Conservation (phyloP, 2,329 filamentous ascomycete genomes). For the Westerdykella sp. region DNA sequence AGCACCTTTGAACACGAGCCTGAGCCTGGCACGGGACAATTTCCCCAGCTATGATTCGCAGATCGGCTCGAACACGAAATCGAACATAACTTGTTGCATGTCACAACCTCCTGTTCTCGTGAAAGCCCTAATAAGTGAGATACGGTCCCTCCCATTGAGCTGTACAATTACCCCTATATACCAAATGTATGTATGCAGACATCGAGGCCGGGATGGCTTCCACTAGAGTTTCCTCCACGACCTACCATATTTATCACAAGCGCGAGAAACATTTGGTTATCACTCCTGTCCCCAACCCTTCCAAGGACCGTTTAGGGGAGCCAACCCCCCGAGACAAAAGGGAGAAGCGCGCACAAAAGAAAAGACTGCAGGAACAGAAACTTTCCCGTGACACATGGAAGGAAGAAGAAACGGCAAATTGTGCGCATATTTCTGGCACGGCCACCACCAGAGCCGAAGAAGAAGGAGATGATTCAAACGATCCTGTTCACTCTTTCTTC, state of each 20-base stretch:
- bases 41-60: too few species aligned
- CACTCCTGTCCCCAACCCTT: constrained; percentile 7
- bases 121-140: too few species aligned
- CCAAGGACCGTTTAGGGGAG: constrained; percentile 15
- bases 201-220: too few species aligned
- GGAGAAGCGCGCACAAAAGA: constrained; percentile 6
- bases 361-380: background rate
- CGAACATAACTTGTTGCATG: too few species aligned
- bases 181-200: too few species aligned
- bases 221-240: background rate
- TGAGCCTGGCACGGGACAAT: too few species aligned
- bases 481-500: constrained; percentile 16
- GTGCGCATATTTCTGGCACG: background rate
- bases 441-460: background rate
- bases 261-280: constrained; percentile 12
- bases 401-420: constrained; percentile 1
- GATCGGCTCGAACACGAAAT: too few species aligned
- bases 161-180: too few species aligned
- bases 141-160: too few species aligned
- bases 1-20: too few species aligned
- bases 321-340: constrained; percentile 10
- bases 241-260: constrained; percentile 21
- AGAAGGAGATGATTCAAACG: background rate
- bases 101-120: too few species aligned
- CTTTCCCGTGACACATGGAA: background rate